Base-by-base conservation (phyloP, 2,329 filamentous ascomycete genomes). In the Tricladium varicosporioides region DNA sequence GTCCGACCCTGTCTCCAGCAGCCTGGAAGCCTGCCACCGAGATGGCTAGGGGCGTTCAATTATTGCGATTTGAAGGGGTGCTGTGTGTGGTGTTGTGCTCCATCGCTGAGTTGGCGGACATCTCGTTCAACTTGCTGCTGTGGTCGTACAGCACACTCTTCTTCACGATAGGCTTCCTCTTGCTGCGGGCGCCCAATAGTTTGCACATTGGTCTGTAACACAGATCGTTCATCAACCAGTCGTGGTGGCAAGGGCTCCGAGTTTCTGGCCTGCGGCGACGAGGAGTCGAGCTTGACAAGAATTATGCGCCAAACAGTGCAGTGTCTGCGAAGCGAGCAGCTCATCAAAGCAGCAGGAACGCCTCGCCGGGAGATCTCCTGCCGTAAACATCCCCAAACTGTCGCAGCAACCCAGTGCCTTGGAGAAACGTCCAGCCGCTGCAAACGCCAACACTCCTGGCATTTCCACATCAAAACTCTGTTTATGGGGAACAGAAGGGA, bases 331-430 rank as follows among this genome's bases (percentile, higher is more conserved):
- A 13, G 15, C 18, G 32, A 18, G 15, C n/a, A n/a, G 48, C 36
- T 11, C 36, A 11, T 11, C 36, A n/a, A 40, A n/a, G 36, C 10
- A 11, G 10, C 36, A 27, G 52, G 18, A 46, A 46, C 43, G 43
- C 16, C 32, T 44, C 57, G 31, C 50, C 63, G 61, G 60, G 61
- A 62, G 61, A 63, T 65, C 61, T 60, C 48, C 61, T 63, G 51
- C 61, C 60, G 58, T 27, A 40, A 40, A 40, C 36, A n/a, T 40
- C 36, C 36, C 10, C 36, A 13, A 40, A 11, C 36, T 4, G 36
- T 27, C 22, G 22, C 22, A 27, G 22, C 22, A 27, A 27, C 22
- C 22, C 22, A 27, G 22, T 27, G 22, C 7, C 22, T 27, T 40
- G 36, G n/a, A 11, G 36, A 40, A 40, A 40, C 36, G 10, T n/a